Percentiles rank a stretch among this genome's conserved stretches.
These are phyloP conservation scores for Globisporangium parvum DNA, from an alignment of 352 stramenopile genomes.

Conservation along the genomic window DNA sequence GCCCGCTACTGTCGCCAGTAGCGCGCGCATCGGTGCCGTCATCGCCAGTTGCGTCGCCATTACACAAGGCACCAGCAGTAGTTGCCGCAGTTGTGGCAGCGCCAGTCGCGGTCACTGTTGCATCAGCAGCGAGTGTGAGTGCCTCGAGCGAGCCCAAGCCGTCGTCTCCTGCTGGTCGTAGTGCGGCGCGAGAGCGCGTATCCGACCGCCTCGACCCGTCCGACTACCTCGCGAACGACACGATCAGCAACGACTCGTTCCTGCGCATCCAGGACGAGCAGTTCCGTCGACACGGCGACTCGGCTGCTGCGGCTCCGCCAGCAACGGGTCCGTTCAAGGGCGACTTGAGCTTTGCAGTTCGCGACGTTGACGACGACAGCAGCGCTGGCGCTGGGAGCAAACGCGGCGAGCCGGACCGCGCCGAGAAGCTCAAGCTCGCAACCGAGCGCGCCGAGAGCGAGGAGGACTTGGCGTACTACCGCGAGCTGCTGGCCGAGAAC, in stretches of 20 bases:
- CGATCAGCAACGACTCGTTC: constrained; percentile 71
- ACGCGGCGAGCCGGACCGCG: not conserved
- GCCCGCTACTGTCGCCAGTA: not conserved
- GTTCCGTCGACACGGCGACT: constrained; percentile 7
- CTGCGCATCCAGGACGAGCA: constrained; percentile 35
- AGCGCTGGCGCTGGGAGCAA: not conserved
- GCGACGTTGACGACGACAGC: constrained; percentile 5
- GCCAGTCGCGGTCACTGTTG: not conserved
- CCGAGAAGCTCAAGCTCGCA: constrained; percentile 2
- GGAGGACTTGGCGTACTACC: constrained; percentile 46
- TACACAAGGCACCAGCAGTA: not conserved
- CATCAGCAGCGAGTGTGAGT: not conserved
- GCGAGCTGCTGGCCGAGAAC: constrained; percentile 31
- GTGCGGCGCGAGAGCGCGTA: constrained; percentile 9
- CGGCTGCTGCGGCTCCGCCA: constrained; percentile 16
- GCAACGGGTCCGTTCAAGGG: constrained; percentile 46
- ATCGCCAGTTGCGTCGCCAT: not conserved
- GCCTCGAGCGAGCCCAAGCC: constrained; percentile 1
- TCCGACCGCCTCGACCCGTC: constrained; percentile 35
- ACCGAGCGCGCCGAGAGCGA: constrained; percentile 16
- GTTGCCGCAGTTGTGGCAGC: not conserved
- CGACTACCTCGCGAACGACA: constrained; percentile 65
- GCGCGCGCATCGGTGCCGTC: not conserved
- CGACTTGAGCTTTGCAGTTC: constrained; percentile 24
- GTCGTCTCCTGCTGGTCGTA: constrained; percentile 13